Conservation (phyloP, 768 basidiomycete genomes). For the Agaricus subrufescens region DNA sequence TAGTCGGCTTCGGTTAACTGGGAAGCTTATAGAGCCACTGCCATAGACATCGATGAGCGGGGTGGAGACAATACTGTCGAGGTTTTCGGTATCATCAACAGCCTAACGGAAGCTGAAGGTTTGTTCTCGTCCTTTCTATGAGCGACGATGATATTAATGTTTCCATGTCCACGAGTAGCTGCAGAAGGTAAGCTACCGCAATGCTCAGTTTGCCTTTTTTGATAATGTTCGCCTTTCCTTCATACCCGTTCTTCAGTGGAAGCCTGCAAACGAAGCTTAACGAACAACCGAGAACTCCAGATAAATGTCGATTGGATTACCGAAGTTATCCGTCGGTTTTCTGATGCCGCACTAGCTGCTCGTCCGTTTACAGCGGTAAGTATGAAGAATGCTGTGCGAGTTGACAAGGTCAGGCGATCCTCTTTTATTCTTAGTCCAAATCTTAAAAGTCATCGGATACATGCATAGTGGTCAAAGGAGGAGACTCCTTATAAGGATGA, state of each 20-base stretch:
- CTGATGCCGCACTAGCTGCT: constrained; percentile 58
- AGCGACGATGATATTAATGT: constrained; percentile 17
- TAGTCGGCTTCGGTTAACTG: not conserved
- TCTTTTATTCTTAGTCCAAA: not conserved
- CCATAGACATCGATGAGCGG: constrained; percentile 55
- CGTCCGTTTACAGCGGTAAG: constrained; percentile 57
- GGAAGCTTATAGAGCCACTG: not conserved
- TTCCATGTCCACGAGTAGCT: constrained; percentile 30
- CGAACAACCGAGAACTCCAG: constrained; percentile 45
- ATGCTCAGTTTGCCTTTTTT: not conserved
- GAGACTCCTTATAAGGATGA: constrained; percentile 65
- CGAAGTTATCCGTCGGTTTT: constrained; percentile 68
- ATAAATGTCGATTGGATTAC: constrained; percentile 78
- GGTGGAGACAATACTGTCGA: constrained; percentile 74
- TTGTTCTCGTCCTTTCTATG: constrained; percentile 19
- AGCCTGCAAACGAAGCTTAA: constrained; percentile 52
- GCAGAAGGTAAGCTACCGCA: constrained; percentile 44
- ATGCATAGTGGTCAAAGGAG: constrained; percentile 63
- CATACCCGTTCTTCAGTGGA: constrained; percentile 45
- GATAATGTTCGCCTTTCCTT: not conserved
- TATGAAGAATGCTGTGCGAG: constrained; percentile 52
- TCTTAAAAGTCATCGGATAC: not conserved
- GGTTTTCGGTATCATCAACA: constrained; percentile 59
- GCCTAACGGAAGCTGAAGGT: constrained; percentile 67
- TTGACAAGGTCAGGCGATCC: constrained; percentile 53